Conservation (phyloP, 345 rosid genomes). For the Moringa oleifera region DNA sequence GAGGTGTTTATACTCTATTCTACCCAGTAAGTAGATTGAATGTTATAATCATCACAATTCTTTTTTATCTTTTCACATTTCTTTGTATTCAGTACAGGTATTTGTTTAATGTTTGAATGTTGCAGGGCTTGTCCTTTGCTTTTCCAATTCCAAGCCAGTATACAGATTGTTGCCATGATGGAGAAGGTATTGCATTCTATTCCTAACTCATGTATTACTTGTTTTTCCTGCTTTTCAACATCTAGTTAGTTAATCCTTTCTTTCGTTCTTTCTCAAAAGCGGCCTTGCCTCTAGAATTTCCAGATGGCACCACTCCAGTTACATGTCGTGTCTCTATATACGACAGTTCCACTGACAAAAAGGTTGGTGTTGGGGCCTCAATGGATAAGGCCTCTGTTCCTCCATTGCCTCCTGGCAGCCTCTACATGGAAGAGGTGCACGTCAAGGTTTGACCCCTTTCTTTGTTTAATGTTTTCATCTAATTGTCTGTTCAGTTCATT, state of each 20-base stretch:
- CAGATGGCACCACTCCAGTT: conserved; percentile 98
- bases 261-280: conserved; percentile 36
- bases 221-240: conserved; percentile 7
- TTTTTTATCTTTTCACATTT: neutral
- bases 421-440: conserved; percentile 93
- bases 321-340: conserved; percentile 91
- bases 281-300: conserved; percentile 92
- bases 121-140: conserved; percentile 94
- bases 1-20: conserved; percentile 80
- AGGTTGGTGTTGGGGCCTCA: conserved; percentile 79
- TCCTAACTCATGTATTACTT: conserved; percentile 5
- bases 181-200: conserved; percentile 56
- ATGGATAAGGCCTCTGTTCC: conserved; percentile 89
- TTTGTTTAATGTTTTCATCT: neutral
- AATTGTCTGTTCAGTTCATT: conserved; percentile 4
- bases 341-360: conserved; percentile 74
- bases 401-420: conserved; percentile 64
- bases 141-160: conserved; percentile 94
- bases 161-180: conserved; percentile 70
- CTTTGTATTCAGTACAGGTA: neutral
- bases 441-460: conserved; percentile 56
- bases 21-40: conserved; percentile 61
- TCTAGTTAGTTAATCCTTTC: conserved; percentile 4
- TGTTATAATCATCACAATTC: neutral
- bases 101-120: conserved; percentile 11